Percentiles rank a stretch among this genome's conserved stretches.
Conservation (phyloP, 1,139 yeast species). For the Candida dubliniensis region DNA sequence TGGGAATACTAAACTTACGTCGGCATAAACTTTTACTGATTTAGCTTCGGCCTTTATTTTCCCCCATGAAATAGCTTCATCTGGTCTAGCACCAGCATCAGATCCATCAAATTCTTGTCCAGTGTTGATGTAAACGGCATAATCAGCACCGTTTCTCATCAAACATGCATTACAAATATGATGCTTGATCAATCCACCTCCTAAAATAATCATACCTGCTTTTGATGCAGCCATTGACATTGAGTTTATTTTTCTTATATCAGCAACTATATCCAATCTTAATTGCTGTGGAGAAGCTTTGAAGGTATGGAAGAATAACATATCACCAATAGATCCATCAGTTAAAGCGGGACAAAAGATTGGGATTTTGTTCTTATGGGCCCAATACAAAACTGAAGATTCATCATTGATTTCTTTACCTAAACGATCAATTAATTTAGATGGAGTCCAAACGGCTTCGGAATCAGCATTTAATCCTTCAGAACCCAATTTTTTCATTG, state of each 20-base stretch:
- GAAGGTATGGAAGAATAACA: constrained; percentile 97
- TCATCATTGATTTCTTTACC: constrained; percentile 96
- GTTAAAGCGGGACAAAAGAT: constrained; percentile 96
- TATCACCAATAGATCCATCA: constrained; percentile 97
- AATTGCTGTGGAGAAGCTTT: constrained; percentile 88
- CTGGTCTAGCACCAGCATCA: constrained; percentile 99
- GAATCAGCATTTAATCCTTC: constrained; percentile 50
- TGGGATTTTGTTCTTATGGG: constrained; percentile 93
- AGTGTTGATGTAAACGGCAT: constrained; percentile 93
- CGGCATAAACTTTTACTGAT: constrained; percentile 90
- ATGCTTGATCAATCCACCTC: constrained; percentile 96
- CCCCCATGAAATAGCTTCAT: constrained; percentile 99
- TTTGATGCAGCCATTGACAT: constrained; percentile 93
- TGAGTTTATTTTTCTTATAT: constrained; percentile 85
- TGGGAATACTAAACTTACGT: constrained; percentile 95
- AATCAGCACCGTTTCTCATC: constrained; percentile 99
- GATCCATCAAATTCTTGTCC: constrained; percentile 99
- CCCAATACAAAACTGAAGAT: constrained; percentile 94
- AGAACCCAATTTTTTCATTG: constrained; percentile 58
- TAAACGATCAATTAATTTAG: constrained; percentile 83
- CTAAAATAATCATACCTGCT: constrained; percentile 95
- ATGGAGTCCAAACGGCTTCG: constrained; percentile 81
- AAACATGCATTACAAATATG: constrained; percentile 97
- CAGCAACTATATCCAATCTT: constrained; percentile 89
- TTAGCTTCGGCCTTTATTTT: constrained; percentile 93